Evolutionary conservation across 2,329 filamentous ascomycete species (phyloP), one percentile per base, ranked within the genome.

Genomic region (Rhynchosporium agropyri): DNA sequence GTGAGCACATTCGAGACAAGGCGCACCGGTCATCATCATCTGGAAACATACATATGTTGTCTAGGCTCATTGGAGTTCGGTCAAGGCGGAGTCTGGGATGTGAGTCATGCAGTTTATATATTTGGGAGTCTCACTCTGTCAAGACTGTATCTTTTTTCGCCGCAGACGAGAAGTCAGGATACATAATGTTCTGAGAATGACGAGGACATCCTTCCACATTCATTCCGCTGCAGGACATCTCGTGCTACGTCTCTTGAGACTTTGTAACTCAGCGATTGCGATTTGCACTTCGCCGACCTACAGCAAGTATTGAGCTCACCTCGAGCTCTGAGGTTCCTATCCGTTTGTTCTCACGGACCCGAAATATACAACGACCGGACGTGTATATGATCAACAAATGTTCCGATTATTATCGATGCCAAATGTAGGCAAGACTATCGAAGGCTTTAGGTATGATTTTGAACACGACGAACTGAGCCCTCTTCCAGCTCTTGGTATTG

Each of bases 381-480:
- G 20, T 20, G 20, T 20, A 20, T 20, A 20, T 20, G 20, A 20
- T 20, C 20, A 3, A 42, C 9, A 12, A 42, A 12, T 42, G 40
- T 10, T 42, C 40, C 40, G 40, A 15, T 12, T 9, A 12, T 12
- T 42, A 4, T 42, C 40, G 15, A 42, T 3, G 15, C 10, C 3
- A 9, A 31, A 36, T n/a, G 28, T 36, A n/a, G 49, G 12, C 3
- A 20, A 9, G 13, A 51, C 60, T 1, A 38, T 62, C 4, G 2
- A 53, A 9, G 36, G 40, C 12, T 38, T 62, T 38, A 46, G 54
- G 29, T 50, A 38, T n/a, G 46, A 58, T 43, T n/a, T 48, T 7
- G 1, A 3, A 4, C 3, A 38, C 13, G 6, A 29, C 15, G 13
- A 2, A 15, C 12, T 12, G 7, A 3, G 1, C 3, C 15, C 28